A percentile compares a stretch with the other conserved stretches of the same genome.
These are phyloP conservation scores for Tolypocladium pustulatum DNA, from an alignment of 2,329 filamentous ascomycete genomes.

Conservation along the genomic window DNA sequence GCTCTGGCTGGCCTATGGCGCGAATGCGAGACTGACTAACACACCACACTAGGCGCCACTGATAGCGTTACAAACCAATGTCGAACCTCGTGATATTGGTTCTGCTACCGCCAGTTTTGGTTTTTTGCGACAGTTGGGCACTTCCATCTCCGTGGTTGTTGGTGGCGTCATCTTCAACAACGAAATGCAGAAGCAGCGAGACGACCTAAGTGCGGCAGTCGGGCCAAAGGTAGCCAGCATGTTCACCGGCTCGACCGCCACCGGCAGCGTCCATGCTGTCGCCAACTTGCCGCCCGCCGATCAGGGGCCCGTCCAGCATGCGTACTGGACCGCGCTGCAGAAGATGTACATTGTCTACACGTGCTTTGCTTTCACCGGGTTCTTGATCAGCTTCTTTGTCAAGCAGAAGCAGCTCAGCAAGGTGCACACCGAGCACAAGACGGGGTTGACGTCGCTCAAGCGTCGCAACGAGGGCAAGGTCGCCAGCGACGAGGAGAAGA, in stretches of 20 bases:
- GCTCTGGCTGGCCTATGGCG: too few relatives aligned
- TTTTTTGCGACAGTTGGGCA: slow-evolving; percentile 59
- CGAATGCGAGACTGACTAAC: too few relatives aligned
- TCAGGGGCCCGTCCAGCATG: slow-evolving; percentile 28
- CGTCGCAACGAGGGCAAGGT: slow-evolving; percentile 13
- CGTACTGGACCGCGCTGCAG: slow-evolving; percentile 38
- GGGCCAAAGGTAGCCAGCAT: slow-evolving; percentile 35
- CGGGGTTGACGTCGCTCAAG: slow-evolving; percentile 37
- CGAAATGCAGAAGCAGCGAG: slow-evolving; percentile 48
- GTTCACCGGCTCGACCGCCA: slow-evolving; percentile 49
- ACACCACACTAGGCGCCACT: too few relatives aligned
- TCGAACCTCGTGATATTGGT: slow-evolving; percentile 54
- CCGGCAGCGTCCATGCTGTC: slow-evolving; percentile 49
- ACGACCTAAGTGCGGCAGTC: slow-evolving; percentile 36
- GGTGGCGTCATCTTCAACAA: slow-evolving; percentile 77
- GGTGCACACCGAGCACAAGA: slow-evolving; percentile 47
- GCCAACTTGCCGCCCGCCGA: slow-evolving; percentile 36
- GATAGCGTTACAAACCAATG: slow-evolving; percentile 55
- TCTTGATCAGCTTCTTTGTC: slow-evolving; percentile 37
- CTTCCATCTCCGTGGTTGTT: slow-evolving; percentile 57
- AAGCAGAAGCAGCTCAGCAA: slow-evolving; percentile 40
- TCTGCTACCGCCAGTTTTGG: slow-evolving; percentile 56
- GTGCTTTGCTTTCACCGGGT: slow-evolving; percentile 33
- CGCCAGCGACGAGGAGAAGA: slow-evolving; percentile 4
- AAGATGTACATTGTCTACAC: slow-evolving; percentile 51